Evolutionary conservation across 495 filamentous ascomycete species (phyloP), one percentile per base, ranked within the genome.

Genomic region (Lasiosphaeria ovina): DNA sequence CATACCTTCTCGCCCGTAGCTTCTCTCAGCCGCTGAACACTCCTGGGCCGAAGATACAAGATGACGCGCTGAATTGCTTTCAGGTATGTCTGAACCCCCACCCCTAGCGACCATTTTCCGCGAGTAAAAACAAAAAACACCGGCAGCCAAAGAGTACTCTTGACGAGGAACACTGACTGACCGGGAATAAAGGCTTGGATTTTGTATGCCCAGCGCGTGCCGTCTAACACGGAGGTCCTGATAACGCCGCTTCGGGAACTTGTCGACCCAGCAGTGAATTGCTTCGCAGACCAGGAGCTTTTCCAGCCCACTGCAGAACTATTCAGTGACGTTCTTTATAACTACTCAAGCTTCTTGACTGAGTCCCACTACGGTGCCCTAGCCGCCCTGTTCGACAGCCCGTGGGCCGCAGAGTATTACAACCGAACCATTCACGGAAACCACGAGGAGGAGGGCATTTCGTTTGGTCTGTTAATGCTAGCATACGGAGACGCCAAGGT

Each of bases 391-490:
- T 79, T 89, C 38, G 78, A 79, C 36, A 84, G 81, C 59, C 66
- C 71, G 7, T 86, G 83, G 82, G 79, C 79, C 1, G 70, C 74
- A 42, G 66, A 77, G 32, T 75, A 76, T 44, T 86, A 83, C 66
- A 53, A 81, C 50, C 70, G 74, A 12, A 71, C 92, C 3, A 69
- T 85, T 44, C 73, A 81, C 14, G 17, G 87, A 3, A 83, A 89
- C 45, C 83, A 81, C 49, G 83, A 85, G 11, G 79, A 83, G 50
- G 88, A 91, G 24, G 81, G 82, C 33, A 79, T 89, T 67, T 80
- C 85, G 34, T 91, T 90, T 62, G 83, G 88, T 12, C 77, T 86
- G 51, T 77, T 94, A 33, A 69, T 93, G 55, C 70, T 93, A 42
- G 84, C 88, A 11, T 94, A 88, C 66, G 84, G 81, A 16, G 84